Base-by-base conservation (phyloP, 1,284 basidiomycete genomes). In the Gymnopus androsaceus region DNA sequence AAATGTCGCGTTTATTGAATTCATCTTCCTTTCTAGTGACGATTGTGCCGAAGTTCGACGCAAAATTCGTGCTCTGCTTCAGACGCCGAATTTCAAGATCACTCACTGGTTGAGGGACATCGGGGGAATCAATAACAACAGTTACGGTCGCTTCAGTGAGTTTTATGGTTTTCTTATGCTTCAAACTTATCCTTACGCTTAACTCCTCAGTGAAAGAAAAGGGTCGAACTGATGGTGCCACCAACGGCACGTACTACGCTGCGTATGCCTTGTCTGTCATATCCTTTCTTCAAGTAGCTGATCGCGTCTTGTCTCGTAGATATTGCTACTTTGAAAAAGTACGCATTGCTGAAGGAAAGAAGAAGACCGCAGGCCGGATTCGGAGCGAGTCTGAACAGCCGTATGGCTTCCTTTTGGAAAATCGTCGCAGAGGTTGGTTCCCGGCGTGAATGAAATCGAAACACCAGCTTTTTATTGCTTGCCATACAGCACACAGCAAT, bases 261-360 rank as follows among this genome's bases (percentile, higher is more conserved):
- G 79, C 75, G 75, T 79, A 66, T 38, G 75, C 63, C 6, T 11
- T 15, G 25, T n/a, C n/a, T n/a, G n/a, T n/a, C n/a, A n/a, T n/a
- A n/a, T n/a, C n/a, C 31, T 15, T 21, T 42, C n/a, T 49, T n/a
- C 38, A 31, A 25, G 6, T 49, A n/a, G 19, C 30, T 54, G 27
- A 11, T n/a, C 46, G 30, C 54, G 4, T 23, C 34, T 14, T 3
- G 4, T 17, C 40, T 15, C 7, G 9, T 54, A 78, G 75, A 34
- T 79, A 78, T 59, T 67, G 75, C 19, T 80, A 79, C 69, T 81
- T 80, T 48, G 79, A 81, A 59, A 80, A 79, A 64, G 66, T 73
- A 33, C 69, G 76, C 37, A 75, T 79, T 59, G 63, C 71, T 0
- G 72, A 76, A 49, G 76, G 74, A n/a, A 80, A 79, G 68, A 77